phyloP scores from a whole-genome alignment of 805 yeast genomes.

The Priceomyces castillae region DNA sequence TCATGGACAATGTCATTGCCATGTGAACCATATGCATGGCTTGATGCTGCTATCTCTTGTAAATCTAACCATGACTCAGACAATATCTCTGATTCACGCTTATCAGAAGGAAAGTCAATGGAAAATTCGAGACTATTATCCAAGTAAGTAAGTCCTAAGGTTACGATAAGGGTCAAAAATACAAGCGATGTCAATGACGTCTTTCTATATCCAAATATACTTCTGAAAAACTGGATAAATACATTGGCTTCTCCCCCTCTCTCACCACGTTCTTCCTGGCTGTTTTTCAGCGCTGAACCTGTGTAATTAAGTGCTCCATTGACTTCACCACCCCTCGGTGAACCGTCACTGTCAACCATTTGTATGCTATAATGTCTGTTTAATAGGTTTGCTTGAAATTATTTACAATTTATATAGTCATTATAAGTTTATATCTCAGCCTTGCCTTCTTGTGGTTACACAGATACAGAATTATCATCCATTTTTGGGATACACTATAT shows the following conservation, averaged over 20 bases:
- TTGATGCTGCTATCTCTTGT: constrained; percentile 60
- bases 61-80: constrained; percentile 65
- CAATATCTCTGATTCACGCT: constrained; percentile 34
- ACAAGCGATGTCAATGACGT: constrained; percentile 62
- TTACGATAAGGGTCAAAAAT: constrained; percentile 43
- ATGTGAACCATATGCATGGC: constrained; percentile 78
- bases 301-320: not conserved
- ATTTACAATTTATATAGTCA: not conserved
- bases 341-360: constrained; percentile 1
- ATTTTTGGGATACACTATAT: no score
- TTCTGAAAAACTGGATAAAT: constrained; percentile 34
- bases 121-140: constrained; percentile 41
- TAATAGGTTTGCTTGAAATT: not conserved
- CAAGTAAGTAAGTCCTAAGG: constrained; percentile 36
- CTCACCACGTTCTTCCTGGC: not conserved
- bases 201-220: constrained; percentile 68
- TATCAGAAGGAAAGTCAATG: constrained; percentile 41
- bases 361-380: not conserved
- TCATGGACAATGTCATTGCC: constrained; percentile 77
- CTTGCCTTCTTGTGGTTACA: not conserved
- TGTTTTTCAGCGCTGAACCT: not conserved
- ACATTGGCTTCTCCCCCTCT: constrained; percentile 14
- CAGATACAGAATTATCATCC: no score
- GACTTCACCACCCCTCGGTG: constrained; percentile 1
- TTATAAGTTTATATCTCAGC: not conserved